phyloP scores from a whole-genome alignment of 352 stramenopile species.

The Globisporangium acanthophoron region DNA sequence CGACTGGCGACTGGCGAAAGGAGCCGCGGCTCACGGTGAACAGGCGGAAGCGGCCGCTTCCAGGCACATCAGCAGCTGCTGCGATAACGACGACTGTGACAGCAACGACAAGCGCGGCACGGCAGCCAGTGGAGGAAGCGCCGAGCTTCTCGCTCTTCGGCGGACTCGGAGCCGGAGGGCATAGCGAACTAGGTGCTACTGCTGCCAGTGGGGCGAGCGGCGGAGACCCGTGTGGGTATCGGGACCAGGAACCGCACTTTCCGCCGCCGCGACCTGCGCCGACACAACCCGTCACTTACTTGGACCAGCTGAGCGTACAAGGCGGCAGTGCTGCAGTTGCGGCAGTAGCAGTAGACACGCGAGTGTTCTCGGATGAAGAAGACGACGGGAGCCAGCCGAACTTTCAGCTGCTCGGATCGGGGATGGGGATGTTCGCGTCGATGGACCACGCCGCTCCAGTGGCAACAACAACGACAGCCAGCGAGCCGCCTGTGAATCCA shows the following conservation, averaged over 20 bases:
- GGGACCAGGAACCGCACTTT: too few relatives aligned
- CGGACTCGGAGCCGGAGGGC: too few relatives aligned
- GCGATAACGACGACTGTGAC: neutral
- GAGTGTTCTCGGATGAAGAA: slow-evolving; percentile 2
- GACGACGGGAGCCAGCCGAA: slow-evolving; percentile 34
- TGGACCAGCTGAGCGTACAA: neutral
- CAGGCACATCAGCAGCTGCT: neutral
- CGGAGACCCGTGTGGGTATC: too few relatives aligned
- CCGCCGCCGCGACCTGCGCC: too few relatives aligned
- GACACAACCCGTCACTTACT: too few relatives aligned
- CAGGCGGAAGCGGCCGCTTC: slow-evolving; percentile 9
- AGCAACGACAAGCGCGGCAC: neutral
- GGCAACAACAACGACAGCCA: neutral
- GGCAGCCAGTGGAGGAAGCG: slow-evolving; percentile 7
- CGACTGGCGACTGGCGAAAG: slow-evolving; percentile 18
- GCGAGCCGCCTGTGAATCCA: neutral
- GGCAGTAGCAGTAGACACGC: neutral
- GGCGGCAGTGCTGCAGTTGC: neutral
- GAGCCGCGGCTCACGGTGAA: slow-evolving; percentile 36
- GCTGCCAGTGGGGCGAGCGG: too few relatives aligned
- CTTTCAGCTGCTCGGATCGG: slow-evolving; percentile 39
- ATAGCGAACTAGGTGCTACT: too few relatives aligned
- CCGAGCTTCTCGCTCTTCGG: slow-evolving; percentile 13
- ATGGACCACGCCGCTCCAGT: neutral
- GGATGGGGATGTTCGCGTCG: slow-evolving; percentile 18